Percentiles rank a stretch among this genome's conserved stretches.
Evolutionary conservation across 495 filamentous ascomycete genomes (phyloP).

Genomic region (Mytilinidion resinicola): DNA sequence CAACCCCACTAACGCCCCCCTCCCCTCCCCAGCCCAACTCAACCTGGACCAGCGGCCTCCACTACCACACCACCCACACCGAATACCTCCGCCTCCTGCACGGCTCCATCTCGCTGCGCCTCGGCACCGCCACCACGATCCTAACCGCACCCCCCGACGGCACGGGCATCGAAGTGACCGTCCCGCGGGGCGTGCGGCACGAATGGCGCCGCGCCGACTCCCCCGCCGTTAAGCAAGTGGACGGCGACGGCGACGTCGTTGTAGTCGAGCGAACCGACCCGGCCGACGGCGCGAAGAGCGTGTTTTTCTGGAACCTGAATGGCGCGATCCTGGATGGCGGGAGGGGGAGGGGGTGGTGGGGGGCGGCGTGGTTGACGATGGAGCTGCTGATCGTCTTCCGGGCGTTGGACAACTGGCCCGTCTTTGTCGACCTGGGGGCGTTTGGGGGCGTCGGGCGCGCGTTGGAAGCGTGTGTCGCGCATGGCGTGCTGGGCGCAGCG

Average conservation of each 20-base stretch:
- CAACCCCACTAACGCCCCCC: slow-evolving; percentile 31
- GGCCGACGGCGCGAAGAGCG: slow-evolving; percentile 28
- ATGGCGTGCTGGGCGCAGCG: slow-evolving; percentile 3
- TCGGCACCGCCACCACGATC: slow-evolving; percentile 2
- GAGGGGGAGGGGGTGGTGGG: not conserved
- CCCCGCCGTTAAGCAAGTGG: too few species aligned
- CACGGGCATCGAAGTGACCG: not conserved
- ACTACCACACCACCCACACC: slow-evolving; percentile 35
- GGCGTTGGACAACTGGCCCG: slow-evolving; percentile 15
- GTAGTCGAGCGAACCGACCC: slow-evolving; percentile 36
- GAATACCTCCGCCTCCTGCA: slow-evolving; percentile 34
- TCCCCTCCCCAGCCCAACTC: slow-evolving; percentile 13
- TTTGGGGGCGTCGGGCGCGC: not conserved
- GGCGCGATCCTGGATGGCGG: slow-evolving; percentile 13
- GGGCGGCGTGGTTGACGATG: not conserved
- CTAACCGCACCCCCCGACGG: not conserved
- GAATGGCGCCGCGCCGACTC: slow-evolving; percentile 4
- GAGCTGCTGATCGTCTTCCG: slow-evolving; percentile 13
- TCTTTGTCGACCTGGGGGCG: slow-evolving; percentile 1
- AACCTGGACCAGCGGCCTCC: slow-evolving; percentile 33
- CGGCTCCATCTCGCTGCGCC: slow-evolving; percentile 25
- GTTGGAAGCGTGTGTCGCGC: slow-evolving; percentile 3
- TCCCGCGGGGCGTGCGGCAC: not conserved
- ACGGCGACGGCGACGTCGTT: slow-evolving; percentile 24
- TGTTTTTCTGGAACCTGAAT: slow-evolving; percentile 38